A percentile compares a stretch with the other conserved stretches of the same genome.
These are phyloP conservation scores for Teratosphaeria gauchensis DNA, from an alignment of 2,329 filamentous ascomycete genomes.

Conservation along the genomic window DNA sequence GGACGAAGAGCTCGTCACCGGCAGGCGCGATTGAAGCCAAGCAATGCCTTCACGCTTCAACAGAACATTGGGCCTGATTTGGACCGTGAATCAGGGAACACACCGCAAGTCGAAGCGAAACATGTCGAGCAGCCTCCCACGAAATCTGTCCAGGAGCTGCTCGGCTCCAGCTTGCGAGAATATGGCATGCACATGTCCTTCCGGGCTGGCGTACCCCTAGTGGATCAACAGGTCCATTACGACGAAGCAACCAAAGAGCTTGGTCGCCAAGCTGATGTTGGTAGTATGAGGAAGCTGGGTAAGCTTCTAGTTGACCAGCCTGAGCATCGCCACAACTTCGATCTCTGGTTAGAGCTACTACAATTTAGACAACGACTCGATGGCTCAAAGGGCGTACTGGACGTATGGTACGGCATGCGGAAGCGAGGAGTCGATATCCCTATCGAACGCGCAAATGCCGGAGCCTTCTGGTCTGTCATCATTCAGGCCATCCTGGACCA, in stretches of 20 bases:
- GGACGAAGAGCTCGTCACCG: not conserved
- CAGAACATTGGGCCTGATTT: not conserved
- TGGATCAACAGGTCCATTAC: not conserved
- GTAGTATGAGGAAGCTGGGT: conserved; percentile 2
- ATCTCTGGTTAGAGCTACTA: conserved; percentile 33
- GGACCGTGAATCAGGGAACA: not conserved
- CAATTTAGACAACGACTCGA: conserved; percentile 32
- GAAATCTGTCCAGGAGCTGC: not conserved
- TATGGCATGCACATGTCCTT: conserved; percentile 8
- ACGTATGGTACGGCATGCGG: conserved; percentile 35
- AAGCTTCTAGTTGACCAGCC: conserved; percentile 24
- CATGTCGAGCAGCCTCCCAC: not conserved
- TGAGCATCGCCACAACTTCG: conserved; percentile 21
- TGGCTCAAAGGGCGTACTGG: conserved; percentile 31
- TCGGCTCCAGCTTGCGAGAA: conserved; percentile 4
- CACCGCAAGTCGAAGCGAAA: not conserved
- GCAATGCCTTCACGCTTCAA: not conserved
- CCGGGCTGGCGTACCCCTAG: conserved; percentile 4
- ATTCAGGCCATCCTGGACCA: conserved; percentile 27
- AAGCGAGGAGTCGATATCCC: conserved; percentile 31
- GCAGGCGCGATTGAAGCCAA: not conserved
- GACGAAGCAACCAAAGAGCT: conserved; percentile 10
- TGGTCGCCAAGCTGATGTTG: conserved; percentile 24
- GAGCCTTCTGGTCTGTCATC: conserved; percentile 38
- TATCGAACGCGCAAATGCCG: conserved; percentile 27